A percentile compares a stretch with the other conserved stretches of the same genome.
Conservation (phyloP, 1,284 basidiomycete genomes). For the Ceratobasidium theobromae region DNA sequence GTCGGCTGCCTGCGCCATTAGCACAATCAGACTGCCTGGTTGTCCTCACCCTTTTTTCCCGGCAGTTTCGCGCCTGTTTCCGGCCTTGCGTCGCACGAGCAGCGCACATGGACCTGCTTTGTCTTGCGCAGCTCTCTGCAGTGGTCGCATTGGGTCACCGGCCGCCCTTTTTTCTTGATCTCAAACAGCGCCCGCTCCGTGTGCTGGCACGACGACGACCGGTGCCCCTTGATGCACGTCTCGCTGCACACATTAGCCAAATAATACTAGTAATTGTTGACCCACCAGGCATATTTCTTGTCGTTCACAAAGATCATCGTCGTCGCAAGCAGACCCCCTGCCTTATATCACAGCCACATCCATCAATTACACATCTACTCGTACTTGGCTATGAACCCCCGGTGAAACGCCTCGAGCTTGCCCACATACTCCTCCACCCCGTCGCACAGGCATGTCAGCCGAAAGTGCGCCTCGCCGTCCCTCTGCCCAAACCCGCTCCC, state of each 20-base stretch:
- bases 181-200: conserved; percentile 75
- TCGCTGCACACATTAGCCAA: conserved; percentile 52
- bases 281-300: conserved; percentile 80
- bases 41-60: conserved; percentile 59
- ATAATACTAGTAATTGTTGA: conserved; percentile 6
- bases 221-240: conserved; percentile 82
- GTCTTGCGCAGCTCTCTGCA: conserved; percentile 76
- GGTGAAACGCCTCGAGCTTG: conserved; percentile 83
- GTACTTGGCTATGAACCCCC: conserved; percentile 73
- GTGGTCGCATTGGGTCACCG: conserved; percentile 76
- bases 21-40: too few relatives aligned
- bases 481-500: conserved; percentile 92
- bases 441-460: conserved; percentile 85
- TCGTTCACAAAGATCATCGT: conserved; percentile 68
- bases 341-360: neutral
- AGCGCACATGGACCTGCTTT: conserved; percentile 71
- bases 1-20: conserved; percentile 33
- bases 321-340: conserved; percentile 18
- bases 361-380: neutral
- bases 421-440: conserved; percentile 88
- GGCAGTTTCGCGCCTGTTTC: conserved; percentile 42
- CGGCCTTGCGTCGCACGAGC: conserved; percentile 53
- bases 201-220: conserved; percentile 74
- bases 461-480: conserved; percentile 83
- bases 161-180: conserved; percentile 78